phyloP scores from a whole-genome alignment of 768 basidiomycete genomes.

The Naganishia onofrii region DNA sequence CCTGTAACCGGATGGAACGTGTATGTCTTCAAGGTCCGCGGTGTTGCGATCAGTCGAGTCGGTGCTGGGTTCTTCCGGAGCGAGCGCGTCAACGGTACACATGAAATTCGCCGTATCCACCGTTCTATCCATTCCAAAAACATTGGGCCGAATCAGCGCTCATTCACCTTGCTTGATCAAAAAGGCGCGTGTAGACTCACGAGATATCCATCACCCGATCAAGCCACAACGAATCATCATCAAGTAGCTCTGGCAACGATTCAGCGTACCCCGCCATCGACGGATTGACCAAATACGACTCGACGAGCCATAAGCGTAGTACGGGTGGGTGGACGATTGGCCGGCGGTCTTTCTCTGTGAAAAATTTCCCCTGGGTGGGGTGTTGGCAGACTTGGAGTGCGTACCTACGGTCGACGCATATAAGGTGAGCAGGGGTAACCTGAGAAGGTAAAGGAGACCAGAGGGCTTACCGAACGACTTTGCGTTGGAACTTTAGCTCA shows the following conservation, averaged over 20 bases:
- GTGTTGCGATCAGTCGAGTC: constrained; percentile 2
- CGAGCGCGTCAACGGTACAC: constrained; percentile 16
- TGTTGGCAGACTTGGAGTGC: constrained; percentile 14
- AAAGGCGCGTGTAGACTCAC: background rate
- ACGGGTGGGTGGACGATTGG: constrained; percentile 13
- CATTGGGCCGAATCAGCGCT: background rate
- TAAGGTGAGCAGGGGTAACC: background rate
- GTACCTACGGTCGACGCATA: background rate
- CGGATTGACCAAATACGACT: background rate
- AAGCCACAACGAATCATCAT: constrained; percentile 13
- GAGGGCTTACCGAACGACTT: background rate
- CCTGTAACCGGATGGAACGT: background rate
- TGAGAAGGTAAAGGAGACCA: background rate
- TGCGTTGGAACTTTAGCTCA: background rate
- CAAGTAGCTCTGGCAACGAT: background rate
- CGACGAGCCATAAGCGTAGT: background rate
- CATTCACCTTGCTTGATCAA: too few species aligned
- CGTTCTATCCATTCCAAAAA: background rate
- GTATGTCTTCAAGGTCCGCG: background rate
- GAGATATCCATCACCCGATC: constrained; percentile 1
- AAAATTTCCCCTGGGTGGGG: constrained; percentile 10
- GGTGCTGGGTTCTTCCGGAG: background rate
- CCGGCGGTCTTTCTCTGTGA: constrained; percentile 14
- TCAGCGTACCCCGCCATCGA: background rate
- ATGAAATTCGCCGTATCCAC: background rate